Percentiles rank a stretch among this genome's conserved stretches.
These are phyloP conservation scores for Cryphonectria japonica DNA, from an alignment of 2,329 filamentous ascomycete species.

Conservation along the genomic window DNA sequence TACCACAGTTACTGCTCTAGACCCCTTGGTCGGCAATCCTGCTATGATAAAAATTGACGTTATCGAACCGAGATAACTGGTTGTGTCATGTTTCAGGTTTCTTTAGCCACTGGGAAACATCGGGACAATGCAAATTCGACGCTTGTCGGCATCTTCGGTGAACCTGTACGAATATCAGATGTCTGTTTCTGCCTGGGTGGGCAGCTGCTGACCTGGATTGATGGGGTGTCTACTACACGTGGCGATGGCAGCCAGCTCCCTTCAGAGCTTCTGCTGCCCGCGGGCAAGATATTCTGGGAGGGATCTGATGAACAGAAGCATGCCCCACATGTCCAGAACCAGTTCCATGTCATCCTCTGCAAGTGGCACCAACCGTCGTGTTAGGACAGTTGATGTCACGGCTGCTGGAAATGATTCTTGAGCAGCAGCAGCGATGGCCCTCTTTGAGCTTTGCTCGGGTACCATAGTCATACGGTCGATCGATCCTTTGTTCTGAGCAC, in stretches of 20 bases:
- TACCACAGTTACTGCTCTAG: not conserved
- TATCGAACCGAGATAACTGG: not conserved
- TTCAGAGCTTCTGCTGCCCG: not conserved
- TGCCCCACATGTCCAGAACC: not conserved
- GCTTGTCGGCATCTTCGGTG: not conserved
- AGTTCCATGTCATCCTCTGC: not conserved
- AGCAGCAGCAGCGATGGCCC: no score
- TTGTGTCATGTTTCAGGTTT: slow-evolving; percentile 1
- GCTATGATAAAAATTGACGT: not conserved
- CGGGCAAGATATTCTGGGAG: not conserved
- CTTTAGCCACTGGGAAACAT: not conserved
- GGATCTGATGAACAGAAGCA: not conserved
- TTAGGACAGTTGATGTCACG: not conserved
- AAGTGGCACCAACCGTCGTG: not conserved
- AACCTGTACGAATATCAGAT: not conserved
- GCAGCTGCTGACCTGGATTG: not conserved
- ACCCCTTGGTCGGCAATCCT: not conserved
- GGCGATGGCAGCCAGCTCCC: not conserved
- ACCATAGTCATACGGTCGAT: no score
- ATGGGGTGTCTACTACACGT: not conserved
- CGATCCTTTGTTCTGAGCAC: not conserved
- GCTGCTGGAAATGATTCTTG: not conserved
- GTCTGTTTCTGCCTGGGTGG: not conserved
- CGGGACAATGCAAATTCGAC: not conserved
- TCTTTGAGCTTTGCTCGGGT: no score